Evolutionary conservation across 228 moss, liverwort and hornwort species (phyloP), one percentile per base, ranked within the genome.

Genomic region (Sphagnum fallax): DNA sequence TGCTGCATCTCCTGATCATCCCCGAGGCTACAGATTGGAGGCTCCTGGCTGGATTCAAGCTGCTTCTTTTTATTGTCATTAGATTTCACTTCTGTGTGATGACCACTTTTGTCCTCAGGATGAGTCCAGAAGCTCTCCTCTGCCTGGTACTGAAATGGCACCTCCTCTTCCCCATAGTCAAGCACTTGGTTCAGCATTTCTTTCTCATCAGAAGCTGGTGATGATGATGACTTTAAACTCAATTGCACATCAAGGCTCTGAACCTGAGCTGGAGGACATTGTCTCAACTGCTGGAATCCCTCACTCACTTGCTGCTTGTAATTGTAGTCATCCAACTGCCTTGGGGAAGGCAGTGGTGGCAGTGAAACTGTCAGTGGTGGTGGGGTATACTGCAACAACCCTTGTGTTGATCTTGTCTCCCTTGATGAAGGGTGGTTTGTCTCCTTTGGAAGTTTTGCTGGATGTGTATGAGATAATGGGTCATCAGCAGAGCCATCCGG

Each of bases 351-450:
- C 2, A 2, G 80, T 7, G 74, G 83, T 6, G 82, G 77, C 1
- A 47, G 47, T 16, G 65, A 68, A 15, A 65, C 8, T 14, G 61
- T 51, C 49, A 52, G 62, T 11, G 73, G 75, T 13, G 84, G 82
- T 65, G 61, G 74, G 32, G 32, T 32, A 66, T 83, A 83, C 71
- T 81, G 85, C 51, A 87, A 60, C 65, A 84, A 62, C 10, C 82
- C 82, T 69, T 84, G 84, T 5, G 80, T 61, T 8, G 80, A 52
- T 70, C 82, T 84, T 55, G 80, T 81, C 62, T 88, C 88, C 61
- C 82, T 77, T 11, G 82, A 9, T 5, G 52, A 80, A 48, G 75
- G 79, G 61, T 68, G 32, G 32, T 32, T 32, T 32, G 32, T 82
- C 72, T 59, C 80, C 13, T 63, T 71, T 6, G 76, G n/a, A 49